phyloP scores from a whole-genome alignment of 192 early-diverging fungal genomes.

The Coemansia sp. region DNA sequence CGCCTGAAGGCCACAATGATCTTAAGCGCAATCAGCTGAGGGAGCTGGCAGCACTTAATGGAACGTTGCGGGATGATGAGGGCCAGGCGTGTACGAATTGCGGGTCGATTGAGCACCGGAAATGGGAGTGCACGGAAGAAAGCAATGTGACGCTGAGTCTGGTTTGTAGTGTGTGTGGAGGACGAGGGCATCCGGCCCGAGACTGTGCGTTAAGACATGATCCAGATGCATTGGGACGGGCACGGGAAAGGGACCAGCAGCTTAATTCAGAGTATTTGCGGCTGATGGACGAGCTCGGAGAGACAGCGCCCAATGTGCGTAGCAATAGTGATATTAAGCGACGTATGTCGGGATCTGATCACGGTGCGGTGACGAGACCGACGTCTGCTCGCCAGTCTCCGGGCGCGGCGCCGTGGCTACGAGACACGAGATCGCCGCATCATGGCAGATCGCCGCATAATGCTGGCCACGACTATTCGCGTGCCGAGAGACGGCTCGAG shows the following conservation, averaged over 20 bases:
- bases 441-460: constrained; percentile 10
- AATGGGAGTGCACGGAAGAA: constrained; percentile 88
- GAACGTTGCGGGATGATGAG: constrained; percentile 94
- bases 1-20: constrained; percentile 94
- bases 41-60: constrained; percentile 92
- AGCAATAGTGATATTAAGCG: not conserved
- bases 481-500: constrained; percentile 15
- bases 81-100: constrained; percentile 93
- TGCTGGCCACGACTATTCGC: constrained; percentile 4
- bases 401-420: constrained; percentile 31
- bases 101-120: constrained; percentile 84
- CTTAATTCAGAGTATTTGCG: constrained; percentile 87
- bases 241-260: constrained; percentile 79
- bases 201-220: constrained; percentile 90
- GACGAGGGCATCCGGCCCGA: constrained; percentile 88
- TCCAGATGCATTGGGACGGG: constrained; percentile 69
- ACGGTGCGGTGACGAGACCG: not conserved
- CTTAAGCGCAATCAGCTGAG: constrained; percentile 92
- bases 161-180: constrained; percentile 85
- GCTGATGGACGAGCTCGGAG: constrained; percentile 94
- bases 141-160: constrained; percentile 83
- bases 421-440: constrained; percentile 16
- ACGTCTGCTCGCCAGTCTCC: constrained; percentile 15
- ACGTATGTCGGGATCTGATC: constrained; percentile 1
- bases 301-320: constrained; percentile 39